Conservation (phyloP, 305 asterid species). For the Rubia occidens region DNA sequence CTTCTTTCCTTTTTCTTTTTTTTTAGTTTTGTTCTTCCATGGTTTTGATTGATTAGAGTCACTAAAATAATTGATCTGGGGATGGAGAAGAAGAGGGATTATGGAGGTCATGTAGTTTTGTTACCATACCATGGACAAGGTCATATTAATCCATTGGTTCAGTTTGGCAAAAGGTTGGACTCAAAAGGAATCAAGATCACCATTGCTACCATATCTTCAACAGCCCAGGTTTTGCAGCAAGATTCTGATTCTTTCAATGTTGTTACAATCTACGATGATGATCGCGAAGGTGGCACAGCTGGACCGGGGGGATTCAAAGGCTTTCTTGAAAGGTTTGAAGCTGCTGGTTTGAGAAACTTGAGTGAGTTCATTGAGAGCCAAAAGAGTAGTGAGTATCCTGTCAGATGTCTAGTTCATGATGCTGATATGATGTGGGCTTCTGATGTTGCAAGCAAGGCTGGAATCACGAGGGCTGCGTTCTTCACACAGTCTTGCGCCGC, state of each 20-base stretch:
- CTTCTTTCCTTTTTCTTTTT: background rate
- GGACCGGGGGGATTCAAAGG: conserved; percentile 47
- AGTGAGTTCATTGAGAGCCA: conserved; percentile 23
- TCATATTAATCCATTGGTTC: conserved; percentile 51
- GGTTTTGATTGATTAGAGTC: background rate
- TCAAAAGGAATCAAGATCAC: conserved; percentile 45
- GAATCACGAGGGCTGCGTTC: conserved; percentile 36
- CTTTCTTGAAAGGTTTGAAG: conserved; percentile 47
- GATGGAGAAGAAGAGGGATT: conserved; percentile 31
- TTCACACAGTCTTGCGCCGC: conserved; percentile 58
- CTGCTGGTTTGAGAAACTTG: conserved; percentile 32
- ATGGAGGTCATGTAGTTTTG: conserved; percentile 34
- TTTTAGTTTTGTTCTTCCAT: too few relatives aligned
- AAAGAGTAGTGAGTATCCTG: conserved; percentile 28
- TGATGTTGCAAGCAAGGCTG: conserved; percentile 26
- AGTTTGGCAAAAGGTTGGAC: conserved; percentile 40
- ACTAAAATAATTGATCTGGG: background rate
- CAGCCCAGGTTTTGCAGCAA: conserved; percentile 25
- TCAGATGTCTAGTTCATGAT: conserved; percentile 47
- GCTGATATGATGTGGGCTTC: conserved; percentile 49
- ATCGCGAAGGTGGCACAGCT: conserved; percentile 32
- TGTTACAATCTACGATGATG: conserved; percentile 37
- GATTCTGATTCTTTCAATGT: conserved; percentile 23
- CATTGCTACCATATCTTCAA: conserved; percentile 35
- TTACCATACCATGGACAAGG: conserved; percentile 53